phyloP scores from a whole-genome alignment of 768 basidiomycete species.

The Suillus plorans region DNA sequence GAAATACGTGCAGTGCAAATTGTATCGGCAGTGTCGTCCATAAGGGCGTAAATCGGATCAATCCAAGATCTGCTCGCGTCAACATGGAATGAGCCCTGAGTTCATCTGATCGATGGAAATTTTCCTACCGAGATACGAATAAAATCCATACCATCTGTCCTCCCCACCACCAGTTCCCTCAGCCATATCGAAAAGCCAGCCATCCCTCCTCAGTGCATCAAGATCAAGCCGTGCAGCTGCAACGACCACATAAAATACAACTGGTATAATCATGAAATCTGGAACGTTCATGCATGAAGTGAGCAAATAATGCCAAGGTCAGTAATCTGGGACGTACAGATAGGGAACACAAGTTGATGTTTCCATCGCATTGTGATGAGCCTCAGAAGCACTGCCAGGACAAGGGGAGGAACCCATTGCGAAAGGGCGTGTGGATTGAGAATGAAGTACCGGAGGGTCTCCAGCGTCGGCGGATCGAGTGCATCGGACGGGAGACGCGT shows the following conservation, averaged over 20 bases:
- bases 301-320: slow-evolving; percentile 11
- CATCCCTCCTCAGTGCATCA: slow-evolving; percentile 51
- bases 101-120: not conserved
- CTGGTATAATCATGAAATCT: slow-evolving; percentile 83
- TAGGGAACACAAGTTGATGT: slow-evolving; percentile 91
- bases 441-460: slow-evolving; percentile 68
- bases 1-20: slow-evolving; percentile 71
- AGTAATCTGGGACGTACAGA: slow-evolving; percentile 52
- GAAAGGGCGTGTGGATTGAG: slow-evolving; percentile 58
- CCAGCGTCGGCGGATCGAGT: slow-evolving; percentile 60
- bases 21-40: slow-evolving; percentile 91
- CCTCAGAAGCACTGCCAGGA: slow-evolving; percentile 73
- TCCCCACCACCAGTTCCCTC: slow-evolving; percentile 30
- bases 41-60: slow-evolving; percentile 63
- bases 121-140: slow-evolving; percentile 70
- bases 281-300: not conserved
- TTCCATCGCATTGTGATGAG: slow-evolving; percentile 76
- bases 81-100: not conserved
- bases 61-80: slow-evolving; percentile 49
- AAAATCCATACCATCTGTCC: slow-evolving; percentile 80
- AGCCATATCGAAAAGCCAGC: slow-evolving; percentile 83
- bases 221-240: slow-evolving; percentile 62
- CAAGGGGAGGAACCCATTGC: slow-evolving; percentile 80
- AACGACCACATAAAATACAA: slow-evolving; percentile 82
- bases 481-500: slow-evolving; percentile 80